Conservation (phyloP, 73 alveolate genomes). For the Stentor roeselii region DNA sequence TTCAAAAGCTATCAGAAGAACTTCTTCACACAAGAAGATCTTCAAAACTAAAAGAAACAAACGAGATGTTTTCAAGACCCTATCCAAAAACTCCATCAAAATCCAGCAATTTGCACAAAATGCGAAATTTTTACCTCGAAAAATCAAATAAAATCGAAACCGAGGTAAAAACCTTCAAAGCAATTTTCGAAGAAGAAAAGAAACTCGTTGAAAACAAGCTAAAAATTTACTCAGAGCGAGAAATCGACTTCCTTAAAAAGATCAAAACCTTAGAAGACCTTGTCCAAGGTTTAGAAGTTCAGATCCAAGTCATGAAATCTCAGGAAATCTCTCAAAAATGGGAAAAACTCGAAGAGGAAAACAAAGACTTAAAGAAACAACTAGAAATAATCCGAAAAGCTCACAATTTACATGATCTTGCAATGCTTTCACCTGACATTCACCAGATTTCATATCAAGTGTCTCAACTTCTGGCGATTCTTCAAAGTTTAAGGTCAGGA, state of each 20-base stretch:
- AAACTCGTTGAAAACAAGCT: neutral
- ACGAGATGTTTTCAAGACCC: too few relatives aligned
- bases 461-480: neutral
- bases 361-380: neutral
- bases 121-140: neutral
- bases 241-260: neutral
- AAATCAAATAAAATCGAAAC: neutral
- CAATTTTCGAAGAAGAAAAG: neutral
- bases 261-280: neutral
- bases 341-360: neutral
- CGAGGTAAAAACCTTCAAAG: neutral
- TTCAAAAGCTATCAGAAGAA: neutral
- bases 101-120: neutral
- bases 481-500: neutral
- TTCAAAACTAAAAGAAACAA: neutral
- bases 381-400: neutral
- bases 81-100: neutral
- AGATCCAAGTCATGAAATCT: neutral
- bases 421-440: neutral
- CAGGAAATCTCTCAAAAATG: neutral
- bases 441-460: neutral
- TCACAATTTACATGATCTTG: neutral
- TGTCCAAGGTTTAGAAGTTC: neutral
- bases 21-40: neutral
- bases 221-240: neutral